These are phyloP conservation scores for Fusarium sp. DNA, from an alignment of 2,329 filamentous ascomycete species.

Conservation along the genomic window DNA sequence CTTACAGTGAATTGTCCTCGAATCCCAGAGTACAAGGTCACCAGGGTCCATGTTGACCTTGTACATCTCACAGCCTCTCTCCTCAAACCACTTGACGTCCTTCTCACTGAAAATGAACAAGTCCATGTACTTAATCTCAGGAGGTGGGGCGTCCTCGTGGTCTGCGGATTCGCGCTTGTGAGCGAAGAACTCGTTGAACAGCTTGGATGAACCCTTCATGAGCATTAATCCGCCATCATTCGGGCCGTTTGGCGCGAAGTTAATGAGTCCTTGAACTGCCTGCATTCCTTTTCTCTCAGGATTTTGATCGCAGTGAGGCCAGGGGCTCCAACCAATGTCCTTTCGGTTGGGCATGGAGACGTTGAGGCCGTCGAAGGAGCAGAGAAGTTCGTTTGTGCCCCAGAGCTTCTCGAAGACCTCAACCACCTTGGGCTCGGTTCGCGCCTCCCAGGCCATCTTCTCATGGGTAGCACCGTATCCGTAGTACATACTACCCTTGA, in stretches of 20 bases:
- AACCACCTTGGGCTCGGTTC: slow-evolving; percentile 60
- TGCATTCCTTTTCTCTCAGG: slow-evolving; percentile 1
- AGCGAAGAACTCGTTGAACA: slow-evolving; percentile 52
- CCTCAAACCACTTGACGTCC: slow-evolving; percentile 53
- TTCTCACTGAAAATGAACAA: slow-evolving; percentile 50
- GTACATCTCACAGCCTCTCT: slow-evolving; percentile 49
- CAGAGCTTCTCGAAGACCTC: slow-evolving; percentile 60
- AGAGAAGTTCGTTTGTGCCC: slow-evolving; percentile 58
- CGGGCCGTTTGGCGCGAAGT: slow-evolving; percentile 50
- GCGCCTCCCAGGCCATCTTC: slow-evolving; percentile 61
- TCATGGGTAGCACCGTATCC: slow-evolving; percentile 61
- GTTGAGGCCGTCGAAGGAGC: slow-evolving; percentile 56
- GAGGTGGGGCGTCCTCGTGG: slow-evolving; percentile 48
- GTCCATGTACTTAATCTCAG: slow-evolving; percentile 49
- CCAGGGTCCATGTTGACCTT: slow-evolving; percentile 58
- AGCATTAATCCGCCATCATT: slow-evolving; percentile 52
- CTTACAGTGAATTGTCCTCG: too few species aligned
- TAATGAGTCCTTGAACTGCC: slow-evolving; percentile 19
- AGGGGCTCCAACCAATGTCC: slow-evolving; percentile 46
- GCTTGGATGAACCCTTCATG: slow-evolving; percentile 43
- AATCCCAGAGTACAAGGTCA: slow-evolving; percentile 57
- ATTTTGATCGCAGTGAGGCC: slow-evolving; percentile 30
- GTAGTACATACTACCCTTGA: slow-evolving; percentile 60
- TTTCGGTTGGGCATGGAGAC: slow-evolving; percentile 57
- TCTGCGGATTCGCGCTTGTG: slow-evolving; percentile 50